A percentile compares a stretch with the other conserved stretches of the same genome.
Evolutionary conservation across 2,329 filamentous ascomycete species (phyloP).

Genomic region (Diplodia sapinea): DNA sequence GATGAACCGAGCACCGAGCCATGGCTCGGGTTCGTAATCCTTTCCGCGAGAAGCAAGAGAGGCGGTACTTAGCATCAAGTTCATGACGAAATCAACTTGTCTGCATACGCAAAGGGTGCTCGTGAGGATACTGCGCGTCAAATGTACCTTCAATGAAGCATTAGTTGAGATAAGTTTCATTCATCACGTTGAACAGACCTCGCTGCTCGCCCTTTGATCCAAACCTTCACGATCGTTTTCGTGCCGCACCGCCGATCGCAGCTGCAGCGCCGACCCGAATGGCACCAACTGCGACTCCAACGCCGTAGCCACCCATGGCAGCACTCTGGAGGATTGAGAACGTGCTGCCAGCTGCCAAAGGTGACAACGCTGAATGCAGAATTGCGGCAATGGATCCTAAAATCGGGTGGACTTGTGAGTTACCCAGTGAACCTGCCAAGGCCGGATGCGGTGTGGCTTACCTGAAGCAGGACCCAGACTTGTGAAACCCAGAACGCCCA

Average conservation of each 20-base stretch:
- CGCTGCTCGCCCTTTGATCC: neutral
- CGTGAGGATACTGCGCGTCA: too few species aligned
- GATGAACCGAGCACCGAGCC: too few species aligned
- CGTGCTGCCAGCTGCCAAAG: slow-evolving; percentile 37
- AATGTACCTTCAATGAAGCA: too few species aligned
- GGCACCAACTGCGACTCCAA: slow-evolving; percentile 35
- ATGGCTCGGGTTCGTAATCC: too few species aligned
- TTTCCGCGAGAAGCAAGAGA: too few species aligned
- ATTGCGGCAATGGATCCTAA: slow-evolving; percentile 6
- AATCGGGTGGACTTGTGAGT: too few species aligned
- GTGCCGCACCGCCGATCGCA: neutral
- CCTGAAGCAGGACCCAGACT: slow-evolving; percentile 33
- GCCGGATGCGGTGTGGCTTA: neutral
- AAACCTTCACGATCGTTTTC: neutral
- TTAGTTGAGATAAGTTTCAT: neutral
- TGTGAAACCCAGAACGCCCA: slow-evolving; percentile 37
- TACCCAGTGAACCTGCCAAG: neutral
- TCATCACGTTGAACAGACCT: neutral
- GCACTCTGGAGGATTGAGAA: slow-evolving; percentile 42
- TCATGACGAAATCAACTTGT: too few species aligned
- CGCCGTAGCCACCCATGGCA: slow-evolving; percentile 44
- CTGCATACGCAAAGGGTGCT: too few species aligned
- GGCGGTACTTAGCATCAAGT: too few species aligned
- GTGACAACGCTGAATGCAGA: slow-evolving; percentile 37
- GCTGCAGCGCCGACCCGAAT: neutral